These are phyloP conservation scores for Candida ponderosae DNA, from an alignment of 805 yeast species.

Conservation along the genomic window DNA sequence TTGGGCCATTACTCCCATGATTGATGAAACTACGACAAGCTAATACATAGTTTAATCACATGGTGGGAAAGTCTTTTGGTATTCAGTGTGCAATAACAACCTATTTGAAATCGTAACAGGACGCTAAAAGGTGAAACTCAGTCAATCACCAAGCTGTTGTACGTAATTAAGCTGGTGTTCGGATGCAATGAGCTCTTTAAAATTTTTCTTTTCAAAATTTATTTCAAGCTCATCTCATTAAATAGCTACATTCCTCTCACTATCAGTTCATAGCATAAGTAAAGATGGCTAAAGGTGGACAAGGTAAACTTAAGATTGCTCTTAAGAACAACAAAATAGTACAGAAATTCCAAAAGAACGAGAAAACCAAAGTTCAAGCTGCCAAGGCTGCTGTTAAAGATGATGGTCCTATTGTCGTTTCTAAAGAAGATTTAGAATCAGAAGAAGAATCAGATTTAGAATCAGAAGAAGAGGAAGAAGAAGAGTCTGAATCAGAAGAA, in stretches of 20 bases:
- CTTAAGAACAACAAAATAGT: slow-evolving; percentile 6
- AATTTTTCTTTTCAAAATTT: no score
- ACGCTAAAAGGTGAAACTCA: no score
- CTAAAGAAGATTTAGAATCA: slow-evolving; percentile 21
- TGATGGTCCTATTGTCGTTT: slow-evolving; percentile 24
- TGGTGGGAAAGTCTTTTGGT: no score
- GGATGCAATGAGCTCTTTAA: background rate
- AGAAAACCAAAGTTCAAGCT: slow-evolving; percentile 10
- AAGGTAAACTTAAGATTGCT: slow-evolving; percentile 19
- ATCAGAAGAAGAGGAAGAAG: slow-evolving; percentile 10
- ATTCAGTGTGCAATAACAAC: no score
- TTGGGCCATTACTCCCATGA: no score
- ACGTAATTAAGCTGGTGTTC: no score
- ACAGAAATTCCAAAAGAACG: background rate
- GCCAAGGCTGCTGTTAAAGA: slow-evolving; percentile 11
- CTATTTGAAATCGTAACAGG: no score
- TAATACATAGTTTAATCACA: no score
- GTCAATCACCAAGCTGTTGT: no score
- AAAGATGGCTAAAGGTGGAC: slow-evolving; percentile 7
- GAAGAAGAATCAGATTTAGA: slow-evolving; percentile 13
- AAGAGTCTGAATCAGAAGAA: slow-evolving; percentile 12
- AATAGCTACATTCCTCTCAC: no score
- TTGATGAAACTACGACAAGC: no score
- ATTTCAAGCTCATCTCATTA: background rate
- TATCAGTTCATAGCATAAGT: no score